Percentiles rank a stretch among this genome's conserved stretches.
Evolutionary conservation across 2,329 filamentous ascomycete genomes (phyloP).

Genomic region (Xylariaceae sp.): DNA sequence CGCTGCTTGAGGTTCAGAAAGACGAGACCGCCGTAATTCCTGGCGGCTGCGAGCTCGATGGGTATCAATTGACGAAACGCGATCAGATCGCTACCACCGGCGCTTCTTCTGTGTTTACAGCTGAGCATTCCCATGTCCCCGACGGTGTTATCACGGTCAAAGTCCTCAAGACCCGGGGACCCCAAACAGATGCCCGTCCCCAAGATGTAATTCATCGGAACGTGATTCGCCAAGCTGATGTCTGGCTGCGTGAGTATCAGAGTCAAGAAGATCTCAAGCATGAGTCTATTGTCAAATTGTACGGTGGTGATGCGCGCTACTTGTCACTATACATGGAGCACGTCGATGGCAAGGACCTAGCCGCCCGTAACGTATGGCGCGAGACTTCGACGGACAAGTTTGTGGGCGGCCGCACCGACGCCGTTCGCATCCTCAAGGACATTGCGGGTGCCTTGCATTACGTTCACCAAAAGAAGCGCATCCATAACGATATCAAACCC

Average conservation of each 20-base stretch:
- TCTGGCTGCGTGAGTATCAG: constrained; percentile 65
- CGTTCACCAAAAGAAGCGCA: constrained; percentile 59
- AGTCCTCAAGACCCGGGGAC: constrained; percentile 61
- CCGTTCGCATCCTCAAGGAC: constrained; percentile 59
- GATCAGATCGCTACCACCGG: constrained; percentile 63
- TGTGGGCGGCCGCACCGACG: constrained; percentile 56
- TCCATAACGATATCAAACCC: constrained; percentile 70
- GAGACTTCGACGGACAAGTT: constrained; percentile 56
- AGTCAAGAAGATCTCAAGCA: constrained; percentile 63
- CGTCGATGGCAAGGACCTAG: constrained; percentile 62
- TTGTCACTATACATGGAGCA: constrained; percentile 68
- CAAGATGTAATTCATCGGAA: constrained; percentile 57
- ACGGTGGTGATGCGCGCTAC: constrained; percentile 66
- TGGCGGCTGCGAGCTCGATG: constrained; percentile 57
- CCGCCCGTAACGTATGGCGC: constrained; percentile 58
- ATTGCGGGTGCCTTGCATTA: constrained; percentile 62
- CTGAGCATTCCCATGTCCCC: constrained; percentile 58
- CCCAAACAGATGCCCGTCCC: constrained; percentile 51
- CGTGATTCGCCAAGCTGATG: constrained; percentile 65
- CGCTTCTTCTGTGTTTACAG: constrained; percentile 63
- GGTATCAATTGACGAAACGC: constrained; percentile 62
- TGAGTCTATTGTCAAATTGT: constrained; percentile 63
- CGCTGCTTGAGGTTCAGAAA: constrained; percentile 58
- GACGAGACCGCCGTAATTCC: constrained; percentile 58
- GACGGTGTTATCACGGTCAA: constrained; percentile 66